phyloP scores from a whole-genome alignment of 768 basidiomycete species.

The Paxillus ammoniavirescens region DNA sequence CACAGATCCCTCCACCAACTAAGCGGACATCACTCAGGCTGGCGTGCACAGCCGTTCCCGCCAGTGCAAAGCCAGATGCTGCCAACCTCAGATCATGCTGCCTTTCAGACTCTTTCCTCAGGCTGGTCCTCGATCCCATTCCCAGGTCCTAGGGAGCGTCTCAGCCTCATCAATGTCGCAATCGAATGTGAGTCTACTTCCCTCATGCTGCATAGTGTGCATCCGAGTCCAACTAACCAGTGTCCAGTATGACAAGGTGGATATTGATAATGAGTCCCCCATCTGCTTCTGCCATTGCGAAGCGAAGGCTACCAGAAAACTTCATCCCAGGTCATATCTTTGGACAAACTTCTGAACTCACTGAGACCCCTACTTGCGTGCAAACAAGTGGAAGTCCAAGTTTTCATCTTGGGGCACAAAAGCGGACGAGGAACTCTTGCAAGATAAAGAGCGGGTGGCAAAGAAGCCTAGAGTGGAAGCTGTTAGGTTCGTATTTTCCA shows the following conservation, averaged over 20 bases:
- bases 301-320: conserved; percentile 91
- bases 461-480: conserved; percentile 52
- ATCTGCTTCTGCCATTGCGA: conserved; percentile 97
- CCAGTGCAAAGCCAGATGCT: too few relatives aligned
- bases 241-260: conserved; percentile 79
- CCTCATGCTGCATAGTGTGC: neutral
- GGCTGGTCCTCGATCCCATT: too few relatives aligned
- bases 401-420: conserved; percentile 58
- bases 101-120: too few relatives aligned
- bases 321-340: conserved; percentile 82
- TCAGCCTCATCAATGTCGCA: too few relatives aligned
- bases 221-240: neutral
- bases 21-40: too few relatives aligned
- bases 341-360: conserved; percentile 86
- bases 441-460: conserved; percentile 65
- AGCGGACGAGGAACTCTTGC: conserved; percentile 68
- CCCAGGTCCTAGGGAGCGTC: too few relatives aligned
- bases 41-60: too few relatives aligned
- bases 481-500: conserved; percentile 10
- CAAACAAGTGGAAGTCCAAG: conserved; percentile 82
- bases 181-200: conserved; percentile 68
- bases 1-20: too few relatives aligned
- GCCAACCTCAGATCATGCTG: too few relatives aligned
- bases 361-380: conserved; percentile 64
- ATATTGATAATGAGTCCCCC: conserved; percentile 88